Evolutionary conservation across 352 stramenopile species (phyloP), one percentile per base, ranked within the genome.

Genomic region (Phytopythium litorale): DNA sequence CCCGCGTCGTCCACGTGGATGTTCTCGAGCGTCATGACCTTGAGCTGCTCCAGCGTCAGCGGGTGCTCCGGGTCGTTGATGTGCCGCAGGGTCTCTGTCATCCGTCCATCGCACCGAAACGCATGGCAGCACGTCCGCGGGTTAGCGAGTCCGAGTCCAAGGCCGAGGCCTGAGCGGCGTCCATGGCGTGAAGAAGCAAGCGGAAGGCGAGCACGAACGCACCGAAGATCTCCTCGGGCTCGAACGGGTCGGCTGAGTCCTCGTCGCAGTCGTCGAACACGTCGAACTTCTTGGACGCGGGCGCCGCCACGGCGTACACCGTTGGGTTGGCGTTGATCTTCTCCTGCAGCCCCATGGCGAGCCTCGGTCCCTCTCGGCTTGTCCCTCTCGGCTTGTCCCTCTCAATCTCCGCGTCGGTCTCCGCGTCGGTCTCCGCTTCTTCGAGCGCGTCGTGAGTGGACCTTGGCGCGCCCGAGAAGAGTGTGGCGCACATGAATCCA

Each of bases 1-100:
- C 75, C 79, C 1, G 60, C 65, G 65, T 98, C 87, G 63, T 97
- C 81, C 35, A 98, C 88, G 55, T 80, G 73, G 40, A 97, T 87
- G 66, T 97, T 96, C 65, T 97, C 90, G 8, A 93, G 74, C 58
- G 89, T 79, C 73, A 97, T 90, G 50, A 98, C 92, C 65, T 98
- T 97, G 48, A 98, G 80, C 70, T 98, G 91, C 75, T 98, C 92
- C 35, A 98, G 78, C 33, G 92, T 98, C 42, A 98, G 75, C 30
- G 92, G 91, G 66, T 98, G 92, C 75, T 98, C 92, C 19, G 92
- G 92, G 68, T 98, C 92, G 66, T 98, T 97, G 64, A 98, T 82
- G 63, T 96, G 81, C 43, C 88, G 82, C 55, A 94, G 72, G 19
- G 88, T 89, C 75, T 94, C 86, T 94, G 63, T 7, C n/a, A 37